These are phyloP conservation scores for Crithidia bombi DNA, from an alignment of 208 protist species.

Conservation along the genomic window DNA sequence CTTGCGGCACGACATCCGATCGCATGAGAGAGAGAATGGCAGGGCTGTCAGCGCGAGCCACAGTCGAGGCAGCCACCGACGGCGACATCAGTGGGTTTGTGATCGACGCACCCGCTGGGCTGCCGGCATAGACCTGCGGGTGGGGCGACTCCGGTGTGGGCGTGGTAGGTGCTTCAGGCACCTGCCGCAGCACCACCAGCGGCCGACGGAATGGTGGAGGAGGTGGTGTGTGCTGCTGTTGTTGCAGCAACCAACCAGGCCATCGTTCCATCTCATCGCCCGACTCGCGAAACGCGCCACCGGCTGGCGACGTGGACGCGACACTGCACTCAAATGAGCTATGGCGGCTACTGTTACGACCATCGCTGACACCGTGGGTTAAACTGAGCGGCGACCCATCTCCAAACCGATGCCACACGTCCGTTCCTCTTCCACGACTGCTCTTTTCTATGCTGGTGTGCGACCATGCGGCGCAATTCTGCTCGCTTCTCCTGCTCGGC, in stretches of 20 bases:
- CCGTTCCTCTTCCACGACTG: too few species aligned
- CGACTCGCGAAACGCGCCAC: constrained; percentile 5
- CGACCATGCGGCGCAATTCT: too few species aligned
- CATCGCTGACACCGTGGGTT: background rate
- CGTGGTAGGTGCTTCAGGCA: background rate
- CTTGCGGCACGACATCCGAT: background rate
- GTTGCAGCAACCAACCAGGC: background rate
- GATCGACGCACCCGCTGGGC: background rate
- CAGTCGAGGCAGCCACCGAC: background rate
- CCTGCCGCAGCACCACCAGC: background rate
- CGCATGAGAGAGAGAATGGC: background rate
- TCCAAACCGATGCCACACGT: too few species aligned
- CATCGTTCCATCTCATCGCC: constrained; percentile 1
- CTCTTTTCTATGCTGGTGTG: too few species aligned
- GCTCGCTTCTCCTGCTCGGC: too few species aligned
- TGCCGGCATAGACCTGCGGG: background rate
- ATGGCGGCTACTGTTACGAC: background rate
- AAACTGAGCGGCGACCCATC: too few species aligned
- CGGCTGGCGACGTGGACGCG: background rate
- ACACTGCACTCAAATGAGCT: background rate
- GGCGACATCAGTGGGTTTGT: constrained; percentile 1
- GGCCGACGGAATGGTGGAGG: background rate
- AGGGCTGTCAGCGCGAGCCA: background rate
- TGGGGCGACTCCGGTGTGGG: background rate
- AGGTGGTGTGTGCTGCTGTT: background rate